Base-by-base conservation (phyloP, 441 rosid genomes). In the Oxalis stricta region DNA sequence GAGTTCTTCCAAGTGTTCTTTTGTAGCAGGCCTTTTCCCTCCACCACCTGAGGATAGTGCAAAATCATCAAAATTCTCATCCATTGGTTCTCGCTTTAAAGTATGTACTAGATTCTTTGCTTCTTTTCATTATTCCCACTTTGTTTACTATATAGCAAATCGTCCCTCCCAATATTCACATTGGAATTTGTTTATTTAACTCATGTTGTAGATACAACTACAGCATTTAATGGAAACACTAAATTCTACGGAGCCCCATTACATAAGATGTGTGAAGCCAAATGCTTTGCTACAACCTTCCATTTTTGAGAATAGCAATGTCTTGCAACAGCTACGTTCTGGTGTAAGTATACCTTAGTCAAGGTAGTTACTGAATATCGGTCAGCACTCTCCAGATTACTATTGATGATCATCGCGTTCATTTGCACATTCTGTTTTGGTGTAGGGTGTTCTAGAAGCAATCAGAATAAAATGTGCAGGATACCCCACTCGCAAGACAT, bases 381-480 rank as follows among this genome's bases (percentile, higher is more conserved):
- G n/a, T n/a, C n/a, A n/a, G n/a, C n/a, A n/a, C n/a, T n/a, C n/a
- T n/a, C n/a, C n/a, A n/a, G n/a, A n/a, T n/a, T n/a, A n/a, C n/a
- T n/a, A n/a, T n/a, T n/a, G n/a, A n/a, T n/a, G n/a, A n/a, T n/a
- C n/a, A n/a, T n/a, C n/a, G n/a, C 41, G 12, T 53, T 38, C 56
- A 38, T 62, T 45, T 38, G 2, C 44, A 48, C 36, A 48, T 18
- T 54, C 19, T 45, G 51, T 26, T 50, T 52, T 33, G n/a, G 9
- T 73, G 20, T 55, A 92, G 99, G 99, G 99, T 69, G 99, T 92
- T 59, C 69, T 89, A 40, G 95, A 89, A 71, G 94, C 94, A 58
- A 79, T 89, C 56, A 77, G 76, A 67, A 74, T 89, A 50, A 89
- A 84, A 58, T 84, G 95, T 55, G 73, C 79, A 15, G 92, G 95